Evolutionary conservation across 495 filamentous ascomycete species (phyloP), one percentile per base, ranked within the genome.

Genomic region (Lophium mytilinum): DNA sequence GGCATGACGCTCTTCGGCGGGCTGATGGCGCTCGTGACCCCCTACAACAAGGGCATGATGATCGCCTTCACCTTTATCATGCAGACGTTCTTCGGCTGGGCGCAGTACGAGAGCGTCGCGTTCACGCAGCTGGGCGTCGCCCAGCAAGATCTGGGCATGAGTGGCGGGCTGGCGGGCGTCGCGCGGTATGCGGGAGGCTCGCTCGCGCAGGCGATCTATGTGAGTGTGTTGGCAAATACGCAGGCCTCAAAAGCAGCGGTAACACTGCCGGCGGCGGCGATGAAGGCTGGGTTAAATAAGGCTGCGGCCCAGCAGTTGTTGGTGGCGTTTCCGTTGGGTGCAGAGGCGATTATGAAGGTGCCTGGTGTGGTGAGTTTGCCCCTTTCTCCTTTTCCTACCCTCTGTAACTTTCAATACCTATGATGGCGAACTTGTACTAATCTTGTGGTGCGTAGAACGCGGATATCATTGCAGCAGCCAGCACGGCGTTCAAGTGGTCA

Each of bases 191-290:
- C 65, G 10, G 67, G 67, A 36, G 67, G 67, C 5, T 59, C 55
- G 18, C 56, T 72, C 11, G 66, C 69, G 0, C 55, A 63, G n/a
- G 68, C 69, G 7, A 66, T 70, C 52, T 72, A 70, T 47, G 60
- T 63, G 35, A 62, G 56, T 9, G 68, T 70, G 46, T 50, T 72
- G 9, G 59, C 64, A 14, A 72, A 72, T 52, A 63, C 60, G 41
- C 68, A 69, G 46, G 42, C 55, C 1, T 10, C 35, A 10, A 51
- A 56, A 30, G 60, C 58, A 0, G 64, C 66, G 1, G 35, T 35
- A 4, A 56, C 58, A 1, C 55, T 72, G 6, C 69, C 68, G 1
- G 39, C 50, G 4, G 69, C 69, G 19, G 68, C 67, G 6, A 50
- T 68, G 3, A 56, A 39, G 3, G 66, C 68, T 9, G 69, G 69